These are phyloP conservation scores for Phycomyces nitens DNA, from an alignment of 192 early-diverging fungal genomes.

Conservation along the genomic window DNA sequence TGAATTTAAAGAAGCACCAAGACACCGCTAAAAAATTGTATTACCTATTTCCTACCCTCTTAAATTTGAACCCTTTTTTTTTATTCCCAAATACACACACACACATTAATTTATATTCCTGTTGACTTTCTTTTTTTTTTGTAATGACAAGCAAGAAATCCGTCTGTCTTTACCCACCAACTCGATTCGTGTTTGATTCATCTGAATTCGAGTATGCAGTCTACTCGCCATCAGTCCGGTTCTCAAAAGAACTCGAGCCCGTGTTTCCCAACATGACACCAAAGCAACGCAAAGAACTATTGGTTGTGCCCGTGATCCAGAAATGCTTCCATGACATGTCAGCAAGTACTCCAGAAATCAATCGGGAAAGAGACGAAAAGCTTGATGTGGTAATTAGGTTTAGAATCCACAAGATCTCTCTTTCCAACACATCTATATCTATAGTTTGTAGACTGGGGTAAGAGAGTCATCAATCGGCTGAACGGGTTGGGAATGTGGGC, in stretches of 20 bases:
- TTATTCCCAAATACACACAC: too few species aligned
- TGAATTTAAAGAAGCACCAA: slow-evolving; percentile 23
- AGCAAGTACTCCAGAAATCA: slow-evolving; percentile 61
- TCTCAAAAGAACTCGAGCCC: slow-evolving; percentile 63
- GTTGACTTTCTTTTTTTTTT: too few species aligned
- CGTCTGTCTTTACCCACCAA: slow-evolving; percentile 11
- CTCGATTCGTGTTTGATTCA: slow-evolving; percentile 15
- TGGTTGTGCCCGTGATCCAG: slow-evolving; percentile 84
- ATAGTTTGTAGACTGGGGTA: slow-evolving; percentile 74
- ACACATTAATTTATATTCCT: too few species aligned
- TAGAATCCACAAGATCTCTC: not conserved
- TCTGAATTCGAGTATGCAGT: slow-evolving; percentile 47
- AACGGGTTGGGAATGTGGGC: slow-evolving; percentile 71
- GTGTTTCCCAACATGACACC: slow-evolving; percentile 64
- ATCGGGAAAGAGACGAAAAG: slow-evolving; percentile 78
- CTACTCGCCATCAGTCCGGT: slow-evolving; percentile 45
- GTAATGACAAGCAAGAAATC: not conserved
- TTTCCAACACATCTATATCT: slow-evolving; percentile 6
- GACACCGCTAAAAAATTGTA: not conserved
- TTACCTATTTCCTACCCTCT: too few species aligned
- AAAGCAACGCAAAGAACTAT: slow-evolving; percentile 42
- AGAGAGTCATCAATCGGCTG: slow-evolving; percentile 51
- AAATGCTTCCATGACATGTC: slow-evolving; percentile 73
- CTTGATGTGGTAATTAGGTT: slow-evolving; percentile 57
- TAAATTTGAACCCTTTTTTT: too few species aligned